Base-by-base conservation (phyloP, 352 stramenopile genomes). In the Phytopythium chamaehyphon region DNA sequence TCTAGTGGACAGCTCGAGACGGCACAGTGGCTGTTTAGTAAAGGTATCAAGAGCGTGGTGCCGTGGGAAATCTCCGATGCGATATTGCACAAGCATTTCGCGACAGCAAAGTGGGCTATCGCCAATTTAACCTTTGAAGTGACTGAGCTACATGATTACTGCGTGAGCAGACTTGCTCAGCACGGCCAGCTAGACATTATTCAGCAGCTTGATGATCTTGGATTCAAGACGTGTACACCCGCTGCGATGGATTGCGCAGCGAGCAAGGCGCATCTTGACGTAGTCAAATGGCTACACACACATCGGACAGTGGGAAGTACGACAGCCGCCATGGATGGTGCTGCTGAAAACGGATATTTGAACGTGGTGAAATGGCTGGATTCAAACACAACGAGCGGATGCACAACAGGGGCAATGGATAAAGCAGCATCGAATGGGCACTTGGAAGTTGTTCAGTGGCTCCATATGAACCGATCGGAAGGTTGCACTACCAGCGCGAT, bases 311-410 rank as follows among this genome's bases (percentile, higher is more conserved):
- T 72, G 59, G 66, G 66, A 10, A 66, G 59, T 26, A 75, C 55
- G 26, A 37, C 43, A 19, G 53, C 54, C 3, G 66, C 66, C 5
- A 76, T 76, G 62, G 71, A 61, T 1, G 56, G 63, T 12, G 67
- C 67, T 6, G 67, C 67, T 3, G 54, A 49, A 2, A 39, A 52
- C 14, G 64, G 63, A 0, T 58, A 71, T 35, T 38, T 80, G 12
- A 54, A 64, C 8, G 57, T 78, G 5, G 53, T 82, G 22, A 8
- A 56, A 23, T 77, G 69, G 57, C 54, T 77, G 3, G 61, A 77
- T 21, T 36, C 57, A 18, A 37, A 71, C 50, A 47, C 67, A 46
- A 58, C 5, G 0, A 67, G 78, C 44, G 68, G 64, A n/a, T 74
- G 64, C 40, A 70, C 55, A 8, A 57, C 28, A 14, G 51, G 38